phyloP scores from a whole-genome alignment of 73 alveolate genomes.

The Breviolum minutum region DNA sequence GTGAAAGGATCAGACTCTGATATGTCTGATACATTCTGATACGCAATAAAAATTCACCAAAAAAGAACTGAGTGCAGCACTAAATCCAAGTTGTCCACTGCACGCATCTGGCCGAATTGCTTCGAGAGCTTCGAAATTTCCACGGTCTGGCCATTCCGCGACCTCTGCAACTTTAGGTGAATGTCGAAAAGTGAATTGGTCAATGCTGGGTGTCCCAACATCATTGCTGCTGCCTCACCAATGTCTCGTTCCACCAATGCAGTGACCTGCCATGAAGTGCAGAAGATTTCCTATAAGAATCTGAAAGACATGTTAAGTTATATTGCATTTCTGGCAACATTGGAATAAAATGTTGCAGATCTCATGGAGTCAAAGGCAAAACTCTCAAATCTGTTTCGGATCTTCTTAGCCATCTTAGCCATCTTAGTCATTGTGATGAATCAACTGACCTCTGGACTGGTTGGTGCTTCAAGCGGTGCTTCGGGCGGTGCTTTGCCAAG shows the following conservation, averaged over 20 bases:
- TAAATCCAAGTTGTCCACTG: constrained; percentile 69
- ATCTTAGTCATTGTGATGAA: too few species aligned
- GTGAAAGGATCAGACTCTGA: neutral
- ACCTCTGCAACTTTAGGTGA: neutral
- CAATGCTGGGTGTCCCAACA: constrained; percentile 6
- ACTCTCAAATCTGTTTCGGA: neutral
- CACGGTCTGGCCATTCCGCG: constrained; percentile 88
- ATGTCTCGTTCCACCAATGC: constrained; percentile 76
- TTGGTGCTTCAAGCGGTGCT: constrained; percentile 17
- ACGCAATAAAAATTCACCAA: too few species aligned
- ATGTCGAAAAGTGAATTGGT: neutral
- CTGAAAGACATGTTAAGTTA: too few species aligned
- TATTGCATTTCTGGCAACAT: neutral
- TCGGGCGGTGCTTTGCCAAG: constrained; percentile 18
- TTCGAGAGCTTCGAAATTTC: constrained; percentile 44
- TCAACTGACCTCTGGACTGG: neutral
- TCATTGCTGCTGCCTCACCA: constrained; percentile 64
- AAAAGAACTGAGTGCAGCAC: neutral
- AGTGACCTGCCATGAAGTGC: neutral
- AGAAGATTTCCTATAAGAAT: neutral
- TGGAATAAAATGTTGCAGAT: neutral
- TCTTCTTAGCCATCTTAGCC: neutral
- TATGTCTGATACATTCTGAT: neutral
- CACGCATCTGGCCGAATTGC: constrained; percentile 38
- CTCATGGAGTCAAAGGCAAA: neutral